phyloP scores from a whole-genome alignment of 2,329 filamentous ascomycete genomes.

The Hortaea sp. region DNA sequence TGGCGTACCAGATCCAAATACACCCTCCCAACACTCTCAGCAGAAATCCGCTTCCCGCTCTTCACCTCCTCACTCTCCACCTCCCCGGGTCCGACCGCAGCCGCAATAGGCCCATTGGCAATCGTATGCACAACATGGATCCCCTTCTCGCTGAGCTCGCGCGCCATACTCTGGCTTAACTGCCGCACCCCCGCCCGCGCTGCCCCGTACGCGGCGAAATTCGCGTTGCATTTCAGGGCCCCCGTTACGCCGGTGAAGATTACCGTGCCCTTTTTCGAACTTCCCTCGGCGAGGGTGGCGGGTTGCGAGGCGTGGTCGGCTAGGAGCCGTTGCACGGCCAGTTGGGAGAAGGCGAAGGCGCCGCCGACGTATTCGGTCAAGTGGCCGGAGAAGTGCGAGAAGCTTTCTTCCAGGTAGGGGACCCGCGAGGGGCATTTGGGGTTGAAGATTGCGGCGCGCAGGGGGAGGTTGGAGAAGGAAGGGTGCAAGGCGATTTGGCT shows the following conservation, averaged over 20 bases:
- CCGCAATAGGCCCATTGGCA: conserved; percentile 43
- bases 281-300: conserved; percentile 35
- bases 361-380: conserved; percentile 45
- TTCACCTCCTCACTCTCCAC: conserved; percentile 39
- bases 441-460: conserved; percentile 45
- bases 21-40: conserved; percentile 47
- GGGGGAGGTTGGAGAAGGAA: conserved; percentile 41
- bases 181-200: conserved; percentile 43
- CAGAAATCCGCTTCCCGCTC: conserved; percentile 46
- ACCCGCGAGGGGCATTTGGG: conserved; percentile 47
- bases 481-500: conserved; percentile 38
- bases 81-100: conserved; percentile 22
- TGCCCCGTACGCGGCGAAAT: conserved; percentile 47
- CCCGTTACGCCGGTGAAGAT: conserved; percentile 50
- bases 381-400: conserved; percentile 38
- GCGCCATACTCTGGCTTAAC: conserved; percentile 45
- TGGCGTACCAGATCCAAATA: conserved; percentile 38
- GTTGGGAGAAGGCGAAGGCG: conserved; percentile 46
- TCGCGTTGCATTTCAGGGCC: conserved; percentile 36
- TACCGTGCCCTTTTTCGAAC: conserved; percentile 45
- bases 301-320: conserved; percentile 37
- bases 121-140: conserved; percentile 52
- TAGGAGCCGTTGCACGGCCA: conserved; percentile 42
- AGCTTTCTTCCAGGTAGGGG: conserved; percentile 45
- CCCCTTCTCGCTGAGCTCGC: conserved; percentile 47